A percentile compares a stretch with the other conserved stretches of the same genome.
Conservation (phyloP, 257 asterid species). For the Mitragyna speciosa region DNA sequence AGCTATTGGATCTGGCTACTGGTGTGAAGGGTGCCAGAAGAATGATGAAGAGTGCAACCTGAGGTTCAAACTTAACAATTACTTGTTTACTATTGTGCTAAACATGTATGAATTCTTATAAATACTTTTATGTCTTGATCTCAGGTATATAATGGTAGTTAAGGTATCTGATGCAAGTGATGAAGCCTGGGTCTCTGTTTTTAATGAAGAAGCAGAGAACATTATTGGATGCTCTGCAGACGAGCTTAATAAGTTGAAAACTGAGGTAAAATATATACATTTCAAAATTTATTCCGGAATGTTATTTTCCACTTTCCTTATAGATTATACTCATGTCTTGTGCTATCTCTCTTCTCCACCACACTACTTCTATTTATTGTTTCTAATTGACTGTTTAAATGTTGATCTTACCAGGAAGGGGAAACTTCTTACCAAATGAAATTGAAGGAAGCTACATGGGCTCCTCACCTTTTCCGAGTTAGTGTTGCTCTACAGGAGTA, state of each 20-base stretch:
- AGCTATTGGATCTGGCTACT: constrained; percentile 74
- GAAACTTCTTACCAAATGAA: constrained; percentile 36
- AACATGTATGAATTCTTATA: background rate
- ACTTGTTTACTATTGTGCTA: background rate
- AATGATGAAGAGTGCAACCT: constrained; percentile 54
- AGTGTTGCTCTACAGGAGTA: constrained; percentile 66
- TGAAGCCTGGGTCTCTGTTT: constrained; percentile 72
- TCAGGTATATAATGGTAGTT: constrained; percentile 68
- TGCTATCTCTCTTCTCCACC: background rate
- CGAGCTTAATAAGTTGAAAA: constrained; percentile 68
- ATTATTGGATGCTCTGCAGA: constrained; percentile 78
- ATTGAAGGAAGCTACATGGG: constrained; percentile 61
- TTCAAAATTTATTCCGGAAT: background rate
- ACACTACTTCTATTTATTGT: background rate
- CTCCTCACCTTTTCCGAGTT: constrained; percentile 67
- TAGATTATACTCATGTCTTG: background rate
- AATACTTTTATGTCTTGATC: background rate
- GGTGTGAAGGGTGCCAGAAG: constrained; percentile 87
- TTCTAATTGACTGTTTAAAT: constrained; percentile 13
- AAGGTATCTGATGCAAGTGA: constrained; percentile 86
- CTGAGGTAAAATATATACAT: constrained; percentile 41
- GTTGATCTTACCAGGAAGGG: constrained; percentile 40
- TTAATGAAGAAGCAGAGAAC: constrained; percentile 77
- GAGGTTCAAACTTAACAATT: constrained; percentile 46
- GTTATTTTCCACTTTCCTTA: background rate